A percentile compares a stretch with the other conserved stretches of the same genome.
These are phyloP conservation scores for Dactylellina drechsleri DNA, from an alignment of 2,329 filamentous ascomycete genomes.

Conservation along the genomic window DNA sequence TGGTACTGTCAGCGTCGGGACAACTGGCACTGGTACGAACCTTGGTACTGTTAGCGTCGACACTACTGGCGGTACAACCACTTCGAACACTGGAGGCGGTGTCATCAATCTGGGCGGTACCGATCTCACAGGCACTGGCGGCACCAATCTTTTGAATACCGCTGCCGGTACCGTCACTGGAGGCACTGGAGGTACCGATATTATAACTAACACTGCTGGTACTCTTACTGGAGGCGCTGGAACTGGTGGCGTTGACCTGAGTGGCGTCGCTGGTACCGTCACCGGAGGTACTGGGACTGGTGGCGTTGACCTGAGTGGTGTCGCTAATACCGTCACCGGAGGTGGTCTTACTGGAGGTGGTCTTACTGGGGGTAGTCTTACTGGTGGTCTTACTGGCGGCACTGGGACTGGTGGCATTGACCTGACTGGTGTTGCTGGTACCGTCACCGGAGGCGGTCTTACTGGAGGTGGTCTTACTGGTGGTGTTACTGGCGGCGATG, in stretches of 20 bases:
- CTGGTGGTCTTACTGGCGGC: neutral
- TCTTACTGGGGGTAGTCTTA: neutral
- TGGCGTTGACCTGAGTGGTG: neutral
- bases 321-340: neutral
- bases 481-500: neutral
- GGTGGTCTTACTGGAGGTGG: neutral
- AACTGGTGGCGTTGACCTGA: neutral
- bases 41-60: neutral
- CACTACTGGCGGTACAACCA: neutral
- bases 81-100: neutral
- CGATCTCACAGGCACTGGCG: neutral
- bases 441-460: neutral
- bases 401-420: neutral
- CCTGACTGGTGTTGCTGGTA: slow-evolving; percentile 1
- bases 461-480: slow-evolving; percentile 2
- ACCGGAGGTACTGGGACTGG: neutral
- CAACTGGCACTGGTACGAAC: neutral
- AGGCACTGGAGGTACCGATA: neutral
- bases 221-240: neutral
- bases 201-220: neutral
- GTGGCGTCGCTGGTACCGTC: neutral
- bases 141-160: too few species aligned
- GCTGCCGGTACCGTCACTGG: neutral
- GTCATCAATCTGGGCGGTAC: neutral
- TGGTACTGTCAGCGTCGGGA: slow-evolving; percentile 1